Evolutionary conservation across 805 yeast species (phyloP), one percentile per base, ranked within the genome.

Genomic region (Candida easanensis): DNA sequence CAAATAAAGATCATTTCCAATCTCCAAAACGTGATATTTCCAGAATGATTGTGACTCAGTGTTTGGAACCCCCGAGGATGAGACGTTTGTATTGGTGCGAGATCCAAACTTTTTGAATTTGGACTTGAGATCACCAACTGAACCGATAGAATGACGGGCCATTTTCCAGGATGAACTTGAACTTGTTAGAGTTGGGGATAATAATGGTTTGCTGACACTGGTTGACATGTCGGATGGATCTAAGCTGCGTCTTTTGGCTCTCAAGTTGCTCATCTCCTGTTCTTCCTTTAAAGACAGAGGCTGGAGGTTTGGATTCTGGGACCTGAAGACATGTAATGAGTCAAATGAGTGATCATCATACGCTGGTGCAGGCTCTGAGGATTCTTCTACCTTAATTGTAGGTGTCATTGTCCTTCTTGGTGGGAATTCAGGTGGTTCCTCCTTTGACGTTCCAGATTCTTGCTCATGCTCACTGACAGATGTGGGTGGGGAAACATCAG

Each of bases 11-110:
- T 76, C 80, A 31, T 68, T 70, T 10, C 80, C 79, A 39, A 79
- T 64, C 41, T 69, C 71, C 19, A 79, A 56, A 5, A 82, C 64
- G 55, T 84, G 89, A 53, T 82, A 84, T 55, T 81, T 82, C 60
- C 62, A 57, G 20, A 54, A 57, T 2, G 18, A 33, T 20, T 55
- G 60, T 10, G 45, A 17, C 14, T 11, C 14, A 13, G 30, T 13
- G 18, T 19, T 18, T 21, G 25, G 11, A 5, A 15, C 6, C 10
- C 33, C 16, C 13, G 13, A 8, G 27, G 18, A 14, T 14, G 20
- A 18, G 42, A 16, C n/a, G 25, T 28, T 26, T 15, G 33, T 8
- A 5, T 8, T 5, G 8, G 33, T 4, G 8, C 33, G 18, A 15
- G 19, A 16, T 14, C 39, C 23, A 33, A 39, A 33, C 18, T 27